Base-by-base conservation (phyloP, 768 basidiomycete genomes). In the Cantharellus anzutake region DNA sequence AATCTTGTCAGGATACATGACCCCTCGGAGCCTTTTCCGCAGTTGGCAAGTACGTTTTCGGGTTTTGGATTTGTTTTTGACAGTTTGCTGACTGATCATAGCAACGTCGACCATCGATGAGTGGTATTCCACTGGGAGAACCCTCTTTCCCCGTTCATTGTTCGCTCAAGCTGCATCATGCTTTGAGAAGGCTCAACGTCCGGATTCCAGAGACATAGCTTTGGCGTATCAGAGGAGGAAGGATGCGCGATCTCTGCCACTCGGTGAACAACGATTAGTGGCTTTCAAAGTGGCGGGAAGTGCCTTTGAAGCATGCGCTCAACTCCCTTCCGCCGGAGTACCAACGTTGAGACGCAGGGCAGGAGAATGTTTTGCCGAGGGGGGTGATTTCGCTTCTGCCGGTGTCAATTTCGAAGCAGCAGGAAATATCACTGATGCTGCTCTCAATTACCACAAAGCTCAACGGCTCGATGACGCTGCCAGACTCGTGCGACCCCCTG, bases 401-500 rank as follows among this genome's bases (percentile, higher is more conserved):
- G 56, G 5, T 14, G 56, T 41, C 34, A 38, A 7, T 16, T 57
- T 7, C 38, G 14, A 14, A 41, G n/a, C n/a, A 11, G 60, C 62
- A 16, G 41, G 37, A 44, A 37, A 62, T 4, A 61, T 64, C 48
- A 62, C 62, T 2, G 14, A 62, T 5, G 61, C 62, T n/a, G 61
- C 61, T 3, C 51, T 20, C 29, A 41, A 39, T 7, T 62, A 39
- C 20, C 39, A 60, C 7, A 56, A 62, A 16, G 62, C 60, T 5
- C 55, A 50, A 2, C 20, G 20, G 20, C 57, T 62, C 44, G 56
- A 62, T 40, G 44, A 62, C 7, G 61, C 53, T 4, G 48, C 57
- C 14, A 41, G 51, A 2, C 48, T 62, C 37, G 39, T 63, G 3
- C 35, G 42, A 39, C 4, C 61, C 0, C 66, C 79, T 61, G 44